phyloP scores from a whole-genome alignment of 352 stramenopile genomes.

The Phytophthora chlamydospora region DNA sequence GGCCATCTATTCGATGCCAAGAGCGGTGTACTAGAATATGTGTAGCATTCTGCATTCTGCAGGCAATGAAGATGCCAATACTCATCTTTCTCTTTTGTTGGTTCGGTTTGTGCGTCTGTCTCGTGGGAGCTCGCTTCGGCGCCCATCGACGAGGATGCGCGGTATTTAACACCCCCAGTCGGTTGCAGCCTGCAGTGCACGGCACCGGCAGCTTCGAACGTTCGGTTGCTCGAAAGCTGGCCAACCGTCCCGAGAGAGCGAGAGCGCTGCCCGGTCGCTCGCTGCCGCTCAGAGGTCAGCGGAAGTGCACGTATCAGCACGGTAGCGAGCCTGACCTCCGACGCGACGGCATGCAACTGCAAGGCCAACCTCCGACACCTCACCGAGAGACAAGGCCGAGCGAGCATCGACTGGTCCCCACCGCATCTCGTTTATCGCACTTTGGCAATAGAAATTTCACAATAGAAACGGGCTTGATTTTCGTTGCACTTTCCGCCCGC shows the following conservation, averaged over 20 bases:
- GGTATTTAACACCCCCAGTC: constrained; percentile 10
- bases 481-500: constrained; percentile 6
- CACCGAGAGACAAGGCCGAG: constrained; percentile 4
- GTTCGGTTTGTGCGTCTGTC: constrained; percentile 11
- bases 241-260: constrained; percentile 5
- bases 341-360: neutral
- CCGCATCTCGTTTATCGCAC: neutral
- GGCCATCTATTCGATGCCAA: no score
- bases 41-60: no score
- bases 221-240: no score
- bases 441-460: constrained; percentile 5
- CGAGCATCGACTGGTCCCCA: neutral
- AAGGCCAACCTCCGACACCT: neutral
- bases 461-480: constrained; percentile 13
- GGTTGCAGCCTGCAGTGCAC: no score
- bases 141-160: constrained; percentile 9
- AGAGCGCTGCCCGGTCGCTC: neutral
- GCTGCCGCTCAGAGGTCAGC: neutral
- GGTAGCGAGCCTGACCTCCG: neutral
- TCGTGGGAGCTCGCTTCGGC: constrained; percentile 17
- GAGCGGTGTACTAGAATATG: no score
- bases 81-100: no score
- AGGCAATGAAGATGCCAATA: no score
- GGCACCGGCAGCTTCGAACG: no score
- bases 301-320: neutral